A percentile compares a stretch with the other conserved stretches of the same genome.
These are phyloP conservation scores for Rubia yunnanensis DNA, from an alignment of 257 asterid genomes.

Conservation along the genomic window DNA sequence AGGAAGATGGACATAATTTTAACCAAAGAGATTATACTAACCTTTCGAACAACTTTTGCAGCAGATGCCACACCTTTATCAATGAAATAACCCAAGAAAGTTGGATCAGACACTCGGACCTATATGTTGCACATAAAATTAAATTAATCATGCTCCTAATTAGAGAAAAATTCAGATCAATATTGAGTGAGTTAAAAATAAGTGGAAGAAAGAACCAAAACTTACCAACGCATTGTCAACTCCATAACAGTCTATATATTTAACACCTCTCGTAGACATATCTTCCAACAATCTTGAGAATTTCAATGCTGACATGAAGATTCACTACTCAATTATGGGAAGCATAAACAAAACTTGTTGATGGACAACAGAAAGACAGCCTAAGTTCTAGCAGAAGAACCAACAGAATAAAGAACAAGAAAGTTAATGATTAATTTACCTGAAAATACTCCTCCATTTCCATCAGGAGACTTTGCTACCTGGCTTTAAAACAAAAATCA, in stretches of 20 bases:
- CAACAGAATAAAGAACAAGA: not conserved
- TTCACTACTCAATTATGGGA: conserved; percentile 15
- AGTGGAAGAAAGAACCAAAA: conserved; percentile 9
- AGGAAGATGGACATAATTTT: not conserved
- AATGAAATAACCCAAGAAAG: conserved; percentile 90
- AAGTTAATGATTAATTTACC: conserved; percentile 28
- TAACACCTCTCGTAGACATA: conserved; percentile 80
- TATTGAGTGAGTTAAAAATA: not conserved
- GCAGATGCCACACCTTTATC: conserved; percentile 82
- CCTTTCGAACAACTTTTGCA: conserved; percentile 84
- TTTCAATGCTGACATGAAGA: conserved; percentile 61
- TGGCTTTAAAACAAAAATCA: conserved; percentile 34
- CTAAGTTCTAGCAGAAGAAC: not conserved
- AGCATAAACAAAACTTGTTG: not conserved
- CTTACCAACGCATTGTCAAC: conserved; percentile 94
- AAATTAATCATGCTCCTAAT: not conserved
- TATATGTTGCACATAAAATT: conserved; percentile 23
- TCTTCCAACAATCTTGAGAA: conserved; percentile 75
- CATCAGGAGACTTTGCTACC: conserved; percentile 98
- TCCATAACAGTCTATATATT: conserved; percentile 89
- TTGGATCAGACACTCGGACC: conserved; percentile 98
- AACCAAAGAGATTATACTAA: conserved; percentile 4
- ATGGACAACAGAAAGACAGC: conserved; percentile 6
- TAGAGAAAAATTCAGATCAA: not conserved
- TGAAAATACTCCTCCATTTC: conserved; percentile 96